Percentiles rank a stretch among this genome's conserved stretches.
These are phyloP conservation scores for Elaeagnus macrophylla DNA, from an alignment of 306 rosid genomes.

Conservation along the genomic window DNA sequence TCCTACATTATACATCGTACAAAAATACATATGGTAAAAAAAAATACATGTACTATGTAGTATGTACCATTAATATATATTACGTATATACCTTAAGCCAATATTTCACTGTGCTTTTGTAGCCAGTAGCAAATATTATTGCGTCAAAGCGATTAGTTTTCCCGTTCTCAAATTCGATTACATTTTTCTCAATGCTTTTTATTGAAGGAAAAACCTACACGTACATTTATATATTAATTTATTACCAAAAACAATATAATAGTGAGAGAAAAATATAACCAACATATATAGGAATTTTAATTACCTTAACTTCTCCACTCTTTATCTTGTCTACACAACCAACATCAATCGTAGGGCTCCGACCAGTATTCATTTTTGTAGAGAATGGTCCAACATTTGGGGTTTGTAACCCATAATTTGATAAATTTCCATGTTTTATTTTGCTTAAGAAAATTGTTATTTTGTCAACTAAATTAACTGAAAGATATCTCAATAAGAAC, in stretches of 20 bases:
- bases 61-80: not conserved
- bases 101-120: conserved; percentile 36
- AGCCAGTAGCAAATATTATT: conserved; percentile 65
- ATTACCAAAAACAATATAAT: not conserved
- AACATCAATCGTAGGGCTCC: conserved; percentile 57
- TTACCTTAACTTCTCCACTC: conserved; percentile 42
- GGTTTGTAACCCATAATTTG: conserved; percentile 34
- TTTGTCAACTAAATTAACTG: conserved; percentile 27
- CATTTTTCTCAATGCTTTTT: conserved; percentile 17
- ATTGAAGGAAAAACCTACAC: conserved; percentile 41
- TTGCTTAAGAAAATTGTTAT: conserved; percentile 22
- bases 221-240: not conserved
- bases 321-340: conserved; percentile 33
- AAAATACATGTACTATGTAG: no score
- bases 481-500: conserved; percentile 30
- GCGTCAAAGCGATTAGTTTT: conserved; percentile 24
- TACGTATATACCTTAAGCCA: conserved; percentile 50
- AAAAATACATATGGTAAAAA: not conserved
- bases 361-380: conserved; percentile 30
- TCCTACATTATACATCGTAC: conserved; percentile 46
- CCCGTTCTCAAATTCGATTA: conserved; percentile 36
- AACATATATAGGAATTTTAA: not conserved
- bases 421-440: conserved; percentile 30
- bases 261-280: not conserved
- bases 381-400: conserved; percentile 49